Conservation (phyloP, 495 filamentous ascomycete species). For the Mytilinidion resinicola region DNA sequence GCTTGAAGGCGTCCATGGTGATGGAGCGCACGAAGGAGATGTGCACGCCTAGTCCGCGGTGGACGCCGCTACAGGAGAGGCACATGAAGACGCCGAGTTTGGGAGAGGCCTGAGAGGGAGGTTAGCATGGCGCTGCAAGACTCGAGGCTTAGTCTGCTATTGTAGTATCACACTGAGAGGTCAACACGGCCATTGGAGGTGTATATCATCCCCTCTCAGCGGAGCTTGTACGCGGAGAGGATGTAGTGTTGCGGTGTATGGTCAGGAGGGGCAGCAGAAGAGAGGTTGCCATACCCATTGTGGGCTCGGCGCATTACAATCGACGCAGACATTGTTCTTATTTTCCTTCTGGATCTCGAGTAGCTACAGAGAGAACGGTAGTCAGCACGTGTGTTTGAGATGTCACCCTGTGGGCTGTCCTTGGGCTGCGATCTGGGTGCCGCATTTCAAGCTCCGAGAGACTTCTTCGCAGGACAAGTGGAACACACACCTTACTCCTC, state of each 20-base stretch:
- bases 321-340: slow-evolving; percentile 82
- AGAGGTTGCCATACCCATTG: slow-evolving; percentile 62
- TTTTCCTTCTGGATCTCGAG: slow-evolving; percentile 80
- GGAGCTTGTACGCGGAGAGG: not conserved
- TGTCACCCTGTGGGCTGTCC: too few relatives aligned
- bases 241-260: slow-evolving; percentile 2
- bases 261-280: slow-evolving; percentile 1
- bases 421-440: too few relatives aligned
- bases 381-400: too few relatives aligned
- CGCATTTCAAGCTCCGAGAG: not conserved
- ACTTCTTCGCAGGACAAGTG: too few relatives aligned
- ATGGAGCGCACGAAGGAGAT: slow-evolving; percentile 96
- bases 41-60: slow-evolving; percentile 91
- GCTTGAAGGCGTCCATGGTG: slow-evolving; percentile 97
- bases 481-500: slow-evolving; percentile 65
- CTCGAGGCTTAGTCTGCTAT: too few relatives aligned
- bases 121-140: not conserved
- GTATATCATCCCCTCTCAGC: too few relatives aligned
- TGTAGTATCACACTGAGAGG: too few relatives aligned
- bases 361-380: slow-evolving; percentile 48
- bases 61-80: slow-evolving; percentile 88
- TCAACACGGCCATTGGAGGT: too few relatives aligned
- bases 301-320: slow-evolving; percentile 87
- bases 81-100: slow-evolving; percentile 92
- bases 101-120: slow-evolving; percentile 49